phyloP scores from a whole-genome alignment of 2,329 filamentous ascomycete species.

The Verticillium tricorpus region DNA sequence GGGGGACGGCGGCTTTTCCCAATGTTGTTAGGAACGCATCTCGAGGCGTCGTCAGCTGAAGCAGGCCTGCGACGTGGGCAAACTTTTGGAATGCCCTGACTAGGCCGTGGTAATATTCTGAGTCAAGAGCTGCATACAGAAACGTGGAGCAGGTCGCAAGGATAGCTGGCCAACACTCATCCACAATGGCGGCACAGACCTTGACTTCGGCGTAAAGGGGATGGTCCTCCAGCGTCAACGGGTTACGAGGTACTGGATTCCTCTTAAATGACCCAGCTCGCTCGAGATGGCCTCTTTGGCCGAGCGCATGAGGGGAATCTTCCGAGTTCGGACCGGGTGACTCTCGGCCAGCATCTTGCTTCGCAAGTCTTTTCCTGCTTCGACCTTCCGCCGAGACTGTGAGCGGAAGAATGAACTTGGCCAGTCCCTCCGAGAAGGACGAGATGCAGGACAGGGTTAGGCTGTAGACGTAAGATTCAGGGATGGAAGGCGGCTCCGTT shows the following conservation, averaged over 20 bases:
- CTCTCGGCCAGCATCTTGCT: slow-evolving; percentile 38
- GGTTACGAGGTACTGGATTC: slow-evolving; percentile 78
- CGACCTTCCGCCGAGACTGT: slow-evolving; percentile 73
- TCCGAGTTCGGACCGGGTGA: slow-evolving; percentile 32
- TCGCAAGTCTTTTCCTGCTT: slow-evolving; percentile 43
- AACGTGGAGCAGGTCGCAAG: slow-evolving; percentile 95
- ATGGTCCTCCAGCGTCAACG: slow-evolving; percentile 69
- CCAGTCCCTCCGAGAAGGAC: slow-evolving; percentile 84
- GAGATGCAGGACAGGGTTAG: slow-evolving; percentile 85
- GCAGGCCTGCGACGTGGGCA: slow-evolving; percentile 85
- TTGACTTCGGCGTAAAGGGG: slow-evolving; percentile 66
- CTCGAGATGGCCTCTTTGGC: slow-evolving; percentile 36
- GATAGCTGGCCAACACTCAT: slow-evolving; percentile 92
- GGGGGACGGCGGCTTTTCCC: slow-evolving; percentile 86
- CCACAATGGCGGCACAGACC: slow-evolving; percentile 76
- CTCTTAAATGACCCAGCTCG: slow-evolving; percentile 65
- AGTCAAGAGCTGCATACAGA: slow-evolving; percentile 83
- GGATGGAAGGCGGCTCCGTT: slow-evolving; percentile 72
- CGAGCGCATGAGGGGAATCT: neutral
- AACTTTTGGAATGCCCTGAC: slow-evolving; percentile 94
- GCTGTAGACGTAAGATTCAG: slow-evolving; percentile 92
- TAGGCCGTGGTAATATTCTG: slow-evolving; percentile 87
- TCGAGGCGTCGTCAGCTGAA: slow-evolving; percentile 78
- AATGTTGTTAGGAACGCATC: slow-evolving; percentile 94
- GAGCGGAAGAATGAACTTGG: slow-evolving; percentile 87